A percentile compares a stretch with the other conserved stretches of the same genome.
Conservation (phyloP, 106 monocot species). For the Dendrobium officinale region DNA sequence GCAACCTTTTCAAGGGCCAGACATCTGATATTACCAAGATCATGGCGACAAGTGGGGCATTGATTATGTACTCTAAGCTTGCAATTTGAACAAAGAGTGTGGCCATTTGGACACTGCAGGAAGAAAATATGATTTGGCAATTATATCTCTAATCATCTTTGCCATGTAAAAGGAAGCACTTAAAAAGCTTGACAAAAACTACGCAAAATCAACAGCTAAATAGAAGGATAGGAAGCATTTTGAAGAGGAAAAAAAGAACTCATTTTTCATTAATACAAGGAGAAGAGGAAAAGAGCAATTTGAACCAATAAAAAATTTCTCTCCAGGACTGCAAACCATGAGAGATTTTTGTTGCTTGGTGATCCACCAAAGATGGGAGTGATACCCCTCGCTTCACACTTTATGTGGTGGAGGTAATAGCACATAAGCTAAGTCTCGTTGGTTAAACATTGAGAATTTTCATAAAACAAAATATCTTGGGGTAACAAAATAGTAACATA, state of each 20-base stretch:
- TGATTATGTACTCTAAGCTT: conserved; percentile 14
- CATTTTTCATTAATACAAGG: no score
- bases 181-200: background rate
- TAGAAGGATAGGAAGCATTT: no score
- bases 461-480: no score
- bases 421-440: no score
- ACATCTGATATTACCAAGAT: conserved; percentile 4
- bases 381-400: no score
- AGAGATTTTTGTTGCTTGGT: background rate
- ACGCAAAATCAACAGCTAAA: background rate
- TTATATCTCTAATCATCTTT: background rate
- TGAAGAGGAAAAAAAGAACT: no score
- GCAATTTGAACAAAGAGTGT: conserved; percentile 16
- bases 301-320: background rate
- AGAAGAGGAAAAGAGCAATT: no score
- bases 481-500: no score
- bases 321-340: background rate
- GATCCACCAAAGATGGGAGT: no score
- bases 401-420: no score
- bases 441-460: no score
- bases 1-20: conserved; percentile 9
- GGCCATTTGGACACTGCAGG: conserved; percentile 13
- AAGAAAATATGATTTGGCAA: background rate
- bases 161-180: background rate
- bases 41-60: conserved; percentile 11